A percentile compares a stretch with the other conserved stretches of the same genome.
These are phyloP conservation scores for Penicillium arizonense DNA, from an alignment of 495 filamentous ascomycete genomes.

Conservation along the genomic window DNA sequence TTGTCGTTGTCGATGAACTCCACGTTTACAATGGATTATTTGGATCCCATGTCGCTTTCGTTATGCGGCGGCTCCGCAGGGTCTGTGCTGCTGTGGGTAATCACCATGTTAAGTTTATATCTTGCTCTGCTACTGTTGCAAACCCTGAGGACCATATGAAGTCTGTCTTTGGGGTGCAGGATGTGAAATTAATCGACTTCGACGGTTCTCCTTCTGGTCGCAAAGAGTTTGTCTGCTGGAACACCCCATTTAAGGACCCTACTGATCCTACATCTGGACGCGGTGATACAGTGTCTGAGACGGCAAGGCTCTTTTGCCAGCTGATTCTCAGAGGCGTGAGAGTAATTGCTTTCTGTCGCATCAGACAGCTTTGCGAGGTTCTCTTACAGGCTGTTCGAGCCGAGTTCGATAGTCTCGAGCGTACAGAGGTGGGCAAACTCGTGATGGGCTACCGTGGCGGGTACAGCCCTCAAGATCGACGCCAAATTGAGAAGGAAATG, in stretches of 20 bases:
- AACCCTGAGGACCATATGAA: conserved; percentile 93
- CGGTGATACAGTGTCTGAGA: conserved; percentile 78
- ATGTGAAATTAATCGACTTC: conserved; percentile 77
- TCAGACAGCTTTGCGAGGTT: conserved; percentile 84
- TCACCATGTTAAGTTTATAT: conserved; percentile 84
- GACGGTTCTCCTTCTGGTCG: conserved; percentile 91
- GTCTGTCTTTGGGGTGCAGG: conserved; percentile 85
- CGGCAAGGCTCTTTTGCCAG: conserved; percentile 85
- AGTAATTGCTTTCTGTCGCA: conserved; percentile 90
- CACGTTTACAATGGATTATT: conserved; percentile 97
- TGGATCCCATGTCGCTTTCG: conserved; percentile 88
- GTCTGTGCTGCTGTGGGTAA: conserved; percentile 94
- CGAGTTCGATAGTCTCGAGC: conserved; percentile 70
- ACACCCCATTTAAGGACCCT: conserved; percentile 92
- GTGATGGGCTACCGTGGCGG: conserved; percentile 97
- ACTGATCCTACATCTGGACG: conserved; percentile 82
- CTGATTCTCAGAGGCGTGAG: conserved; percentile 84
- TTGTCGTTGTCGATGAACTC: conserved; percentile 85
- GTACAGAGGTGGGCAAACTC: conserved; percentile 68
- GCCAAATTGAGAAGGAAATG: conserved; percentile 92
- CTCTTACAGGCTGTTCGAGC: conserved; percentile 76
- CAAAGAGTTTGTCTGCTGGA: conserved; percentile 98
- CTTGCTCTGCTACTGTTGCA: conserved; percentile 94
- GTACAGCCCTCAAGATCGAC: conserved; percentile 91
- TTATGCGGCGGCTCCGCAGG: conserved; percentile 87